Percentiles rank a stretch among this genome's conserved stretches.
phyloP scores from a whole-genome alignment of 257 asterid genomes.

The Solanum chiquidenum region DNA sequence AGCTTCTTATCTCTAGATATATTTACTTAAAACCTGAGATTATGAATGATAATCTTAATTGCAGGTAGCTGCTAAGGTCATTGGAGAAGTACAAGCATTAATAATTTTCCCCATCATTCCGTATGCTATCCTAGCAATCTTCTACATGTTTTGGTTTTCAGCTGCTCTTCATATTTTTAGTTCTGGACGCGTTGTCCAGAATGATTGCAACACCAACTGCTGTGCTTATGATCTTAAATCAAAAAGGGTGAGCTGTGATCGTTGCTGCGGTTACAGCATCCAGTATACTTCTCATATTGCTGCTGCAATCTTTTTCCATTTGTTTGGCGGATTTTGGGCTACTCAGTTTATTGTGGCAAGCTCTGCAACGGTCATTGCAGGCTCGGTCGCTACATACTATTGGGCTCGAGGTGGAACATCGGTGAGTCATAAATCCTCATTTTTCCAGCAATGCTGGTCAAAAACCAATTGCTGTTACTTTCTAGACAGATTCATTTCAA shows the following conservation, averaged over 20 bases:
- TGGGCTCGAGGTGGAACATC: conserved; percentile 87
- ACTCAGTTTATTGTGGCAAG: conserved; percentile 70
- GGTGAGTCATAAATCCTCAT: conserved; percentile 30
- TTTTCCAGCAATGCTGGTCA: background rate
- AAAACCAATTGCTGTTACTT: background rate
- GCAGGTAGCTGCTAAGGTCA: conserved; percentile 98
- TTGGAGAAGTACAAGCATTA: conserved; percentile 91
- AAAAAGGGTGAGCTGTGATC: conserved; percentile 65
- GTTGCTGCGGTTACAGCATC: conserved; percentile 85
- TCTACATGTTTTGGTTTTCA: conserved; percentile 90
- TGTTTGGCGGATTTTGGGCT: conserved; percentile 93
- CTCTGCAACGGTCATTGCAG: conserved; percentile 85
- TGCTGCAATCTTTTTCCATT: conserved; percentile 82
- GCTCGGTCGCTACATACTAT: conserved; percentile 93
- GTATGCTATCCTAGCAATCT: conserved; percentile 60
- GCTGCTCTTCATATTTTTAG: conserved; percentile 92
- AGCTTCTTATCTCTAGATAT: background rate
- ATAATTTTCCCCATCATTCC: conserved; percentile 84
- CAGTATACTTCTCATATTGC: conserved; percentile 68
- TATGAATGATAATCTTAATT: conserved; percentile 5
- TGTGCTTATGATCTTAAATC: conserved; percentile 90
- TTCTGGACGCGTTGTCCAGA: conserved; percentile 71
- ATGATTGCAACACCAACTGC: conserved; percentile 73
- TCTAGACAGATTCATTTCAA: background rate
- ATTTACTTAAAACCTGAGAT: background rate